Evolutionary conservation across 75 land plant species (phyloP).

Genomic region (Sequoiadendron giganteum): DNA sequence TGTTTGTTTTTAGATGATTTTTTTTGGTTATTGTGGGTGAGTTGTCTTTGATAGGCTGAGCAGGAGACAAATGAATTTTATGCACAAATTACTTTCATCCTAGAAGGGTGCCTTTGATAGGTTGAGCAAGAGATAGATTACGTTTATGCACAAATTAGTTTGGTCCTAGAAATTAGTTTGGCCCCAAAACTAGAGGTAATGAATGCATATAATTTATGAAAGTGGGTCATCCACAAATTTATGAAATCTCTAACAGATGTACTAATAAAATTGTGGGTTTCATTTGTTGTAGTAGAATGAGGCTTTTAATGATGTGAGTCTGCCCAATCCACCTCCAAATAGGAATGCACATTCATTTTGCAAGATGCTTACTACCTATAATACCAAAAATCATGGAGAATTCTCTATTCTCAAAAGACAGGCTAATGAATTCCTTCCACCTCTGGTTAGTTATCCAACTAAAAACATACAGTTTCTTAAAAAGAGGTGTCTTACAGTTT

Average conservation of each 20-base stretch:
- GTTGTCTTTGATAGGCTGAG: too few relatives aligned
- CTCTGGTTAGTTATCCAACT: constrained; percentile 25
- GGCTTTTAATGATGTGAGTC: constrained; percentile 21
- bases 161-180: constrained; percentile 79
- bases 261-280: too few relatives aligned
- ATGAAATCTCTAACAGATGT: not conserved
- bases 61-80: too few relatives aligned
- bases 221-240: not conserved
- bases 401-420: constrained; percentile 47
- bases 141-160: too few relatives aligned
- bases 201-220: not conserved
- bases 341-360: too few relatives aligned
- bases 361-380: constrained; percentile 67
- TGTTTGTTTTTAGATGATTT: not conserved
- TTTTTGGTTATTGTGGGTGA: not conserved
- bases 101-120: constrained; percentile 36
- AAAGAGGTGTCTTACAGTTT: not conserved
- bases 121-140: constrained; percentile 92
- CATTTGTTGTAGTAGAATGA: constrained; percentile 56
- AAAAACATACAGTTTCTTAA: not conserved
- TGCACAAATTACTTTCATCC: too few relatives aligned
- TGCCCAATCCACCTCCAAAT: constrained; percentile 25
- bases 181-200: constrained; percentile 68
- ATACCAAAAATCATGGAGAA: constrained; percentile 70
- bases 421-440: constrained; percentile 54